Evolutionary conservation across 2,329 filamentous ascomycete genomes (phyloP).

Genomic region (Clonostachys solani): DNA sequence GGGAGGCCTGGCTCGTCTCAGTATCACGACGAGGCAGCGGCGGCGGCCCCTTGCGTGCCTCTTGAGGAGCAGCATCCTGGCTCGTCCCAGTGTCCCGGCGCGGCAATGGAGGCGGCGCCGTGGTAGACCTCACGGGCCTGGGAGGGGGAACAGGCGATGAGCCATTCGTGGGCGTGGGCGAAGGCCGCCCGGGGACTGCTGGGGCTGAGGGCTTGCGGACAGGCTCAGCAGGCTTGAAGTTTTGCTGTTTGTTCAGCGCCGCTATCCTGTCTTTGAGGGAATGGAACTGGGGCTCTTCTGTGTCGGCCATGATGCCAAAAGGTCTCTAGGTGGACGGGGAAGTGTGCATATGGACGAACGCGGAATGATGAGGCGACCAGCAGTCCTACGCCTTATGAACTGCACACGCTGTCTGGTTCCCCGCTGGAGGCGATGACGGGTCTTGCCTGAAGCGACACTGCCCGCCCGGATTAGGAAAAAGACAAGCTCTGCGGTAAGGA

Average conservation of each 20-base stretch:
- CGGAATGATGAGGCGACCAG: too few relatives aligned
- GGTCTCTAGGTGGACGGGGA: too few relatives aligned
- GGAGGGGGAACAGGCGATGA: constrained; percentile 31
- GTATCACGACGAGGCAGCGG: constrained; percentile 28
- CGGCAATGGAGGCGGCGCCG: constrained; percentile 28
- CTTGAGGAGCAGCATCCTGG: constrained; percentile 4
- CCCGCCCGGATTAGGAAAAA: too few relatives aligned
- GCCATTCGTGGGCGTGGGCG: neutral
- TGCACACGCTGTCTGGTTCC: too few relatives aligned
- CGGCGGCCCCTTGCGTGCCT: constrained; percentile 11
- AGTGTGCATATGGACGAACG: too few relatives aligned
- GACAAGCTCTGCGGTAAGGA: too few relatives aligned
- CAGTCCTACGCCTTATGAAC: too few relatives aligned
- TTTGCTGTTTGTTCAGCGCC: constrained; percentile 58
- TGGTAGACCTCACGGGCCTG: constrained; percentile 19
- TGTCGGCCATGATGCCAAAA: constrained; percentile 48
- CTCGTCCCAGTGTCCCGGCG: constrained; percentile 16
- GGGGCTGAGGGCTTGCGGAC: constrained; percentile 31
- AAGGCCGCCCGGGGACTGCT: constrained; percentile 7
- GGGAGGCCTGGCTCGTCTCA: constrained; percentile 21
- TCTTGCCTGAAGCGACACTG: too few relatives aligned
- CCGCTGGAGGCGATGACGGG: too few relatives aligned
- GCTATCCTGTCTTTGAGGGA: constrained; percentile 60
- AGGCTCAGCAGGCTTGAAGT: constrained; percentile 37
- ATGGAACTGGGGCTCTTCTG: constrained; percentile 59